Conservation (phyloP, 2,329 filamentous ascomycete species). For the Pseudogymnoascus pannorum region DNA sequence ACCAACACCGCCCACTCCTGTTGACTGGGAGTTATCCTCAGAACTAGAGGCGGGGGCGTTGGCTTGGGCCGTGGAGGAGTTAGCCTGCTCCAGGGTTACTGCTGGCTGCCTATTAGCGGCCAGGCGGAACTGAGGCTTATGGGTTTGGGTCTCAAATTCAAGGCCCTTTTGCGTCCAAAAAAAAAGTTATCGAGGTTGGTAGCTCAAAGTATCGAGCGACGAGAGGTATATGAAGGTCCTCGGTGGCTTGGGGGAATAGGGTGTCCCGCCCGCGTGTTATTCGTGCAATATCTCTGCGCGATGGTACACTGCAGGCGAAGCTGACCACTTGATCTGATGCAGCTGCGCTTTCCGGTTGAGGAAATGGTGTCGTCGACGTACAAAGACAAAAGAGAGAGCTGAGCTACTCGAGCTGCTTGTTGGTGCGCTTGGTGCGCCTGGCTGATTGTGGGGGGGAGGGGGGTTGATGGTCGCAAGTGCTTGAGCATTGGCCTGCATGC, state of each 20-base stretch:
- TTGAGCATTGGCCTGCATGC: neutral
- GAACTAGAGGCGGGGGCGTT: slow-evolving; percentile 6
- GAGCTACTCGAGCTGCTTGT: slow-evolving; percentile 3
- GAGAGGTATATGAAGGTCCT: neutral
- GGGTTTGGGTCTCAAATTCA: neutral
- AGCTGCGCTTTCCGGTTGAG: slow-evolving; percentile 1
- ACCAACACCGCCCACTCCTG: slow-evolving; percentile 6
- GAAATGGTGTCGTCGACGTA: slow-evolving; percentile 1
- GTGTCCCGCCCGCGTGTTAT: neutral
- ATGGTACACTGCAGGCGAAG: slow-evolving; percentile 3
- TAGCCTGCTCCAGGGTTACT: neutral
- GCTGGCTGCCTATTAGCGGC: slow-evolving; percentile 2
- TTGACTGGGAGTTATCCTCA: neutral
- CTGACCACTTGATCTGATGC: slow-evolving; percentile 8
- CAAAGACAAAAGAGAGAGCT: neutral
- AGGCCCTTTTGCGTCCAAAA: neutral
- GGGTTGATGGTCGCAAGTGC: neutral
- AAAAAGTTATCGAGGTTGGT: neutral
- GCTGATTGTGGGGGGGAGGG: neutral
- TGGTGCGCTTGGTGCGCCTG: slow-evolving; percentile 8
- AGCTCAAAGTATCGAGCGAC: slow-evolving; percentile 3
- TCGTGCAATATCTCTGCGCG: neutral
- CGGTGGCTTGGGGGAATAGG: neutral
- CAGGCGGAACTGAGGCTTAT: slow-evolving; percentile 7
- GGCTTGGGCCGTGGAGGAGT: neutral